phyloP scores from a whole-genome alignment of 345 rosid genomes.

The Syzygium jambos region DNA sequence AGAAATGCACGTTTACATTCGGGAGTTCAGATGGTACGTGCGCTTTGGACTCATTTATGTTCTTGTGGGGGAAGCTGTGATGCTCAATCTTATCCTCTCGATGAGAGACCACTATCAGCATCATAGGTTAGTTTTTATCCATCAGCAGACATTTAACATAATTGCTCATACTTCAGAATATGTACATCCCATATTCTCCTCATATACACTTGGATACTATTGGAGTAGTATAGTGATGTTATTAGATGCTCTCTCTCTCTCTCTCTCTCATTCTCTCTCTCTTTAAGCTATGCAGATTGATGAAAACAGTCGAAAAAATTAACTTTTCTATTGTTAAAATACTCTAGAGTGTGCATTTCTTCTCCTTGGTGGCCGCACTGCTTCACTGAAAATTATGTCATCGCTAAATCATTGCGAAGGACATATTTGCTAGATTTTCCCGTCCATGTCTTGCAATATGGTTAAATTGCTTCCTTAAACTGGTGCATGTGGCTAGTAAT shows the following conservation, averaged over 20 bases:
- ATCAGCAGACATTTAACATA: background rate
- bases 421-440: background rate
- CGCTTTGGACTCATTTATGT: conserved; percentile 76
- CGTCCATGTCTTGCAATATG: background rate
- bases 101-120: conserved; percentile 31
- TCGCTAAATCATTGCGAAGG: background rate
- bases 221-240: background rate
- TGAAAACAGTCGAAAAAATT: background rate
- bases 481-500: background rate
- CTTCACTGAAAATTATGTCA: conserved; percentile 1
- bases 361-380: background rate
- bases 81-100: conserved; percentile 60
- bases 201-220: background rate
- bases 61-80: conserved; percentile 78
- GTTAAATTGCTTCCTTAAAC: background rate
- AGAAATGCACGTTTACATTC: conserved; percentile 59
- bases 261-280: background rate
- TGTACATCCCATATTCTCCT: background rate
- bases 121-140: conserved; percentile 22
- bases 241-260: background rate
- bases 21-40: conserved; percentile 78
- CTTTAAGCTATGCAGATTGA: background rate
- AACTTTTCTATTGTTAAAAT: background rate
- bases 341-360: background rate
- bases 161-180: background rate